These are phyloP conservation scores for Lithohypha guttulata DNA, from an alignment of 2,329 filamentous ascomycete species.

Conservation along the genomic window DNA sequence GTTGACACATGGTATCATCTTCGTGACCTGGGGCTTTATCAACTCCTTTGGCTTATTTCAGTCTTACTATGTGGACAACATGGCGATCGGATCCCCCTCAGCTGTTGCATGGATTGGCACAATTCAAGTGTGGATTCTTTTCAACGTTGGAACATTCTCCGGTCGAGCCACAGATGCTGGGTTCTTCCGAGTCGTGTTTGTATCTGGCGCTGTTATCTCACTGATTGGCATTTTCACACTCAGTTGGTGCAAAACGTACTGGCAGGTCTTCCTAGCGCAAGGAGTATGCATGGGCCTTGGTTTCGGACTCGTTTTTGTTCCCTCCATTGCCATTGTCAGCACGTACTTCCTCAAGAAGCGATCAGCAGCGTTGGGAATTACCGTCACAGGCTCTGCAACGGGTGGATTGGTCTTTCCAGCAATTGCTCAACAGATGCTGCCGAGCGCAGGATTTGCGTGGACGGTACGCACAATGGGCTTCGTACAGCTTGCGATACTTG, in stretches of 20 bases:
- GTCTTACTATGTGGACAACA: slow-evolving; percentile 37
- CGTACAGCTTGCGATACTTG: slow-evolving; percentile 41
- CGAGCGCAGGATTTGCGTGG: slow-evolving; percentile 53
- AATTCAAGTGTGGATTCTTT: slow-evolving; percentile 37
- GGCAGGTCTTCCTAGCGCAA: slow-evolving; percentile 41
- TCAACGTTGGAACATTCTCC: slow-evolving; percentile 41
- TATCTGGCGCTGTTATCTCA: slow-evolving; percentile 34
- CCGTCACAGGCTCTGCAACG: slow-evolving; percentile 48
- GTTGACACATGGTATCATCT: slow-evolving; percentile 43
- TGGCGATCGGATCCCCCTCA: slow-evolving; percentile 32
- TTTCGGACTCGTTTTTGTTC: slow-evolving; percentile 44
- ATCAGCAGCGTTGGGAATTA: slow-evolving; percentile 49
- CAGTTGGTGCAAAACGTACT: slow-evolving; percentile 37
- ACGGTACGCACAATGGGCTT: slow-evolving; percentile 53
- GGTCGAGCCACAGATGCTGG: slow-evolving; percentile 44
- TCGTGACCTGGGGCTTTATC: slow-evolving; percentile 47
- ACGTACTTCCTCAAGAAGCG: slow-evolving; percentile 54
- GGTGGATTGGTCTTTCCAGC: slow-evolving; percentile 56
- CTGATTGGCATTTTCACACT: slow-evolving; percentile 43
- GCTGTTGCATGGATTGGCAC: slow-evolving; percentile 45
- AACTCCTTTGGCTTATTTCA: slow-evolving; percentile 49
- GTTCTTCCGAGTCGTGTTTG: slow-evolving; percentile 36
- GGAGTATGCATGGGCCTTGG: slow-evolving; percentile 49
- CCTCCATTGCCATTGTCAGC: slow-evolving; percentile 44
- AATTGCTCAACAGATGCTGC: slow-evolving; percentile 45